Percentiles rank a stretch among this genome's conserved stretches.
Conservation (phyloP, 2,329 filamentous ascomycete species). For the Dryadomyces sulphureus region DNA sequence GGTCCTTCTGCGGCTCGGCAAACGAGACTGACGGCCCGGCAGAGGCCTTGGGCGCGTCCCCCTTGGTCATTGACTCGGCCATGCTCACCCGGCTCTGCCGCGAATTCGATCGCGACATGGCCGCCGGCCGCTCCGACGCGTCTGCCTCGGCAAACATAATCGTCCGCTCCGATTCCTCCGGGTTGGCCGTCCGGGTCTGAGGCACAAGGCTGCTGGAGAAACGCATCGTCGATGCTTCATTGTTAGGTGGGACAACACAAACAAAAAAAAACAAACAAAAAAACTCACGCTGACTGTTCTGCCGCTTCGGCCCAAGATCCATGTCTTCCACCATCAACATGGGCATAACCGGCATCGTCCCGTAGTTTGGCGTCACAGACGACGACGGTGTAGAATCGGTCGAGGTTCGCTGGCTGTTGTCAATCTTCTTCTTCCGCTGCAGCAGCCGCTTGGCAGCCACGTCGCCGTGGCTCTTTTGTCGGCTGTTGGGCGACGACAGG, state of each 20-base stretch:
- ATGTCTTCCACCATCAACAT: neutral
- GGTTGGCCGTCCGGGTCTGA: constrained; percentile 48
- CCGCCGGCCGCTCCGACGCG: constrained; percentile 13
- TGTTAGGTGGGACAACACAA: neutral
- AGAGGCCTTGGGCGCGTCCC: constrained; percentile 24
- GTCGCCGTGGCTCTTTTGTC: constrained; percentile 27
- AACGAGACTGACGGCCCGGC: constrained; percentile 38
- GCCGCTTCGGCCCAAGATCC: neutral
- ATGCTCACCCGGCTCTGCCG: constrained; percentile 18
- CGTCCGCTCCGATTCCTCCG: constrained; percentile 50
- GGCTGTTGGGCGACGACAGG: neutral
- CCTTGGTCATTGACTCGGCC: constrained; percentile 31
- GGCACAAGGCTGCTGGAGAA: constrained; percentile 65
- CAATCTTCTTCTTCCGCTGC: constrained; percentile 14
- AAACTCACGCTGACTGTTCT: neutral
- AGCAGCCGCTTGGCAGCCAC: constrained; percentile 16
- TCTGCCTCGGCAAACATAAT: constrained; percentile 57
- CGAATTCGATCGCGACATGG: constrained; percentile 31
- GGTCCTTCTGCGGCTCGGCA: constrained; percentile 26
- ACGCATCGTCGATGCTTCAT: constrained; percentile 31
- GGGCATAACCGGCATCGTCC: constrained; percentile 10
- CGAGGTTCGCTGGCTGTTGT: constrained; percentile 4
- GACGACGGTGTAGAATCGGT: neutral
- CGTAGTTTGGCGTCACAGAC: constrained; percentile 10
- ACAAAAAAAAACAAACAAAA: neutral